Evolutionary conservation across 257 asterid genomes (phyloP).

Genomic region (Ilex aquifolium): DNA sequence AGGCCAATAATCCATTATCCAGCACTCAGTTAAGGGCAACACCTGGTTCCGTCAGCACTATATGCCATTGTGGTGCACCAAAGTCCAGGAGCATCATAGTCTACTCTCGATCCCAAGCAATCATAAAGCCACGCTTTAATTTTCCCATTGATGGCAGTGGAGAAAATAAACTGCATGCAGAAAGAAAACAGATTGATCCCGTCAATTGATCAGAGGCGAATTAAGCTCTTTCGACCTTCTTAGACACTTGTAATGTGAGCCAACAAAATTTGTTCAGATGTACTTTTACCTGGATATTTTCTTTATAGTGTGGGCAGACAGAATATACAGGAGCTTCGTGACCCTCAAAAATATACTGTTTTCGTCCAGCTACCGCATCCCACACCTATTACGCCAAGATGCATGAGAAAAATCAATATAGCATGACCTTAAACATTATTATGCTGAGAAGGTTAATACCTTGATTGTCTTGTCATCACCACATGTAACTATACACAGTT

Average conservation of each 20-base stretch:
- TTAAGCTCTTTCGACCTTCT: conserved; percentile 11
- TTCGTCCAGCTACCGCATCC: conserved; percentile 83
- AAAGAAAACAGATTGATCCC: conserved; percentile 16
- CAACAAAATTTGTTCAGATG: conserved; percentile 7
- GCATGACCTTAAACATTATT: background rate
- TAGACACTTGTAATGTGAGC: conserved; percentile 2
- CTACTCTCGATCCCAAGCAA: conserved; percentile 92
- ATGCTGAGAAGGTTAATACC: conserved; percentile 26
- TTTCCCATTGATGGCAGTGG: conserved; percentile 95
- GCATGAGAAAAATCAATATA: conserved; percentile 5
- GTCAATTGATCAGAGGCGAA: background rate
- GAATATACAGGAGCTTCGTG: conserved; percentile 94
- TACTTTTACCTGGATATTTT: conserved; percentile 63
- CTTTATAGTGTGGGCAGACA: conserved; percentile 88
- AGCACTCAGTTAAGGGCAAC: conserved; percentile 15
- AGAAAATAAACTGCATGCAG: conserved; percentile 77
- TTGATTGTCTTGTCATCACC: conserved; percentile 92
- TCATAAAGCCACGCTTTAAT: conserved; percentile 98
- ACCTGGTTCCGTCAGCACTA: conserved; percentile 99
- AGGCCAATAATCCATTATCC: background rate
- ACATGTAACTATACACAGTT: conserved; percentile 82
- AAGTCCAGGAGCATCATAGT: conserved; percentile 97
- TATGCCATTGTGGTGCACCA: conserved; percentile 98
- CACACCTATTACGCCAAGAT: conserved; percentile 53
- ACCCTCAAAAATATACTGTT: conserved; percentile 75